Conservation (phyloP, 192 early-diverging fungal genomes). For the Paraglomus brasilianum region DNA sequence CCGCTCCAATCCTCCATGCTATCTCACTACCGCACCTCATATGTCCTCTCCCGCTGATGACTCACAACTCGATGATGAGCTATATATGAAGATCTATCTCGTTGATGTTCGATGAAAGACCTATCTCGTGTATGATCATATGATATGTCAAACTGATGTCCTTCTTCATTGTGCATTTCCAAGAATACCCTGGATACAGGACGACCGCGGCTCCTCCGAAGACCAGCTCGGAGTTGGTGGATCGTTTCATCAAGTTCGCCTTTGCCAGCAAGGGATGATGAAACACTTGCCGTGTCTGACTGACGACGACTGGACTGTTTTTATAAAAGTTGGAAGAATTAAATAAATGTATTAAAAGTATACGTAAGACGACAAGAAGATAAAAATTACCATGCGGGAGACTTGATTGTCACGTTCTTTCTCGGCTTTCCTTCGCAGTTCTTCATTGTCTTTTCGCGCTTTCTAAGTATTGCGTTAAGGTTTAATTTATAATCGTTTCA, state of each 20-base stretch:
- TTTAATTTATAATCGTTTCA: no score
- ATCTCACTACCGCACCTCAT: no score
- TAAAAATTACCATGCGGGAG: background rate
- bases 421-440: conserved; percentile 21
- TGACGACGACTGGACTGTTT: conserved; percentile 29
- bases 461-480: conserved; percentile 18
- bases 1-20: no score
- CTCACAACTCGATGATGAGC: no score
- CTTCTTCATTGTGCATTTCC: no score
- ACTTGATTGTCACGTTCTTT: conserved; percentile 15
- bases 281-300: conserved; percentile 24
- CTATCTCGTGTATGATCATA: no score
- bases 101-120: no score
- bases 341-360: background rate
- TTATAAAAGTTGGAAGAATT: background rate
- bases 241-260: conserved; percentile 45
- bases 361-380: background rate
- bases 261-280: conserved; percentile 34
- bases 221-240: conserved; percentile 35
- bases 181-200: conserved; percentile 43
- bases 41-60: no score
- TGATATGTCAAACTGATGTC: no score
- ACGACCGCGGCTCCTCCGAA: conserved; percentile 34
- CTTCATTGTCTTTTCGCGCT: conserved; percentile 42
- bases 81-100: no score